These are phyloP conservation scores for Lumnitzera littorea DNA, from an alignment of 345 rosid genomes.

Conservation along the genomic window DNA sequence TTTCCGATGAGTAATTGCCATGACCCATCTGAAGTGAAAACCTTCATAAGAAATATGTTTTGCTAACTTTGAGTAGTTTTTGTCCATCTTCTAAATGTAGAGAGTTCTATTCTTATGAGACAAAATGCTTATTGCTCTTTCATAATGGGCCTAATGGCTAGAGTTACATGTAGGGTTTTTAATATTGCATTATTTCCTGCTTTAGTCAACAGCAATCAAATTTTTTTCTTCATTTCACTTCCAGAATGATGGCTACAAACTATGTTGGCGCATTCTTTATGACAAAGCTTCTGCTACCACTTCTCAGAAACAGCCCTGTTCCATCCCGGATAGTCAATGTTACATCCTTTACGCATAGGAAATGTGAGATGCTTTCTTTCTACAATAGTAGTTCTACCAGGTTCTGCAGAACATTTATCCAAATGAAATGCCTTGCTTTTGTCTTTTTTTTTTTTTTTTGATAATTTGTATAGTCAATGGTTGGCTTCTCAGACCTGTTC, in stretches of 20 bases:
- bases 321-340: conserved; percentile 88
- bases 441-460: background rate
- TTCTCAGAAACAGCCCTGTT: conserved; percentile 64
- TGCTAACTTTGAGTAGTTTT: no score
- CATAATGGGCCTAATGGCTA: background rate
- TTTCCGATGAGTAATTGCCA: no score
- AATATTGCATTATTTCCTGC: background rate
- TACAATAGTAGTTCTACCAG: background rate
- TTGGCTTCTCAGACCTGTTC: no score
- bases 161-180: background rate
- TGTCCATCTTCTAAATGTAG: no score
- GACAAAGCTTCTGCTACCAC: conserved; percentile 67
- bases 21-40: no score
- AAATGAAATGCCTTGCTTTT: no score
- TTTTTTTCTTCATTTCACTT: conserved; percentile 4
- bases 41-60: no score
- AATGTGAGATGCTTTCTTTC: conserved; percentile 27
- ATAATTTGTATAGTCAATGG: background rate
- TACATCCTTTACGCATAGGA: conserved; percentile 83
- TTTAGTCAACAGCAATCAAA: background rate
- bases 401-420: no score
- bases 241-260: conserved; percentile 88
- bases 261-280: conserved; percentile 69
- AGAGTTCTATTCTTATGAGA: no score
- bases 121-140: no score